Evolutionary conservation across 257 asterid genomes (phyloP), one percentile per base, ranked within the genome.

Genomic region (Solanum commersonii): DNA sequence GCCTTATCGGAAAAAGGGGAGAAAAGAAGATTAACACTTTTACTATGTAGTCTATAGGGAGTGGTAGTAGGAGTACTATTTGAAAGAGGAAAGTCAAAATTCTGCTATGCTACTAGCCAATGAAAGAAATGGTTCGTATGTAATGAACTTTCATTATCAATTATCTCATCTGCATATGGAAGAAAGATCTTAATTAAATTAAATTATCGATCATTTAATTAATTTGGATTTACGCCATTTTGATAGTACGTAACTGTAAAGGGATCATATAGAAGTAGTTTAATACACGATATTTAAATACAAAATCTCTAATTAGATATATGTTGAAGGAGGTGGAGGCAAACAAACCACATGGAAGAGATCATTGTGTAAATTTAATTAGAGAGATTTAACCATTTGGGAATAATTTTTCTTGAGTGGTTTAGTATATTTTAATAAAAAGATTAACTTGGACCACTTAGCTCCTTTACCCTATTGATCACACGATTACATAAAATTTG

Each of bases 361-460:
- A 79, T 56, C 71, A 86, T 73, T 71, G 79, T 71, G 83, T 49
- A 12, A 23, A 29, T 40, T 59, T 84, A 15, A 23, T 38, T 22
- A 63, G 23, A 33, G 71, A 87, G 46, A 42, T 74, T 84, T 83
- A 35, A n/a, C 23, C 83, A n/a, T 78, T 78, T 78, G 33, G 44
- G 42, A 81, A 67, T 65, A 37, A 40, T 42, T 44, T 56, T 44
- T 7, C 34, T 68, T 65, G 42, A 73, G 78, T 27, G 71, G 23
- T 38, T 77, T 12, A 85, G 35, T 77, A 40, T 52, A 18, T 16
- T 52, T 18, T 16, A 52, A 52, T 52, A 52, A 52, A 31, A 77
- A 67, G 74, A 77, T 16, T 72, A 18, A 33, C 37, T 59, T 88
- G 90, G 87, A 79, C 78, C 87, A 67, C 88, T 16, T 77, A n/a